These are phyloP conservation scores for Trichomonascaceae sp. DNA, from an alignment of 1,139 yeast genomes.

Conservation along the genomic window DNA sequence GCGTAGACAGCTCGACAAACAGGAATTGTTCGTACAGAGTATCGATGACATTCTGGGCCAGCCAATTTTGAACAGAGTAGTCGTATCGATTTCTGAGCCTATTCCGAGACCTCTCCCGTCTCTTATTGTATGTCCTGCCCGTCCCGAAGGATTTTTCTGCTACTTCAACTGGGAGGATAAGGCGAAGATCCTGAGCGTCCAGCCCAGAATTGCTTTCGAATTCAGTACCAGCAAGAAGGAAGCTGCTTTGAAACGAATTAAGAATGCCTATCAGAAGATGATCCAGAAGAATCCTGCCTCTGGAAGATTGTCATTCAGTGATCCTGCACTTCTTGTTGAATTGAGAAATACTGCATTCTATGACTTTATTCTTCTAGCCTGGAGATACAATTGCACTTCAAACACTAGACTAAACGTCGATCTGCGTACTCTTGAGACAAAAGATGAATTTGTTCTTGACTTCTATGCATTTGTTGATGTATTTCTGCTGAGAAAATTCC, in stretches of 20 bases:
- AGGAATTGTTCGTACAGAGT: neutral
- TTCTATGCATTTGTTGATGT: neutral
- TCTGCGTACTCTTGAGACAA: neutral
- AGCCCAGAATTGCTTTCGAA: neutral
- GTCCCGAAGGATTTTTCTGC: neutral
- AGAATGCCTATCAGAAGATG: neutral
- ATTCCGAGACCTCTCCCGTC: no score
- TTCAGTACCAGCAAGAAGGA: neutral
- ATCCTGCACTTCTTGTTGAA: neutral
- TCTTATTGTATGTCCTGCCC: neutral
- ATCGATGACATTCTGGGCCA: neutral
- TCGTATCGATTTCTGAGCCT: neutral
- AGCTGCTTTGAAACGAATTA: neutral
- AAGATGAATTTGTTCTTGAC: neutral
- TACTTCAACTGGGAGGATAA: neutral
- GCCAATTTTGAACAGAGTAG: neutral
- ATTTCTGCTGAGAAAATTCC: neutral
- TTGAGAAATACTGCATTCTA: neutral
- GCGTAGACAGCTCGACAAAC: neutral
- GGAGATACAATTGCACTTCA: neutral
- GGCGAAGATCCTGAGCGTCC: neutral
- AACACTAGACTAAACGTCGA: neutral
- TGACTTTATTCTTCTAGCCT: neutral
- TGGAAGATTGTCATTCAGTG: neutral
- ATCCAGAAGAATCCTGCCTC: neutral